Conservation (phyloP, 2,329 filamentous ascomycete genomes). For the Simplicillium aogashimaense region DNA sequence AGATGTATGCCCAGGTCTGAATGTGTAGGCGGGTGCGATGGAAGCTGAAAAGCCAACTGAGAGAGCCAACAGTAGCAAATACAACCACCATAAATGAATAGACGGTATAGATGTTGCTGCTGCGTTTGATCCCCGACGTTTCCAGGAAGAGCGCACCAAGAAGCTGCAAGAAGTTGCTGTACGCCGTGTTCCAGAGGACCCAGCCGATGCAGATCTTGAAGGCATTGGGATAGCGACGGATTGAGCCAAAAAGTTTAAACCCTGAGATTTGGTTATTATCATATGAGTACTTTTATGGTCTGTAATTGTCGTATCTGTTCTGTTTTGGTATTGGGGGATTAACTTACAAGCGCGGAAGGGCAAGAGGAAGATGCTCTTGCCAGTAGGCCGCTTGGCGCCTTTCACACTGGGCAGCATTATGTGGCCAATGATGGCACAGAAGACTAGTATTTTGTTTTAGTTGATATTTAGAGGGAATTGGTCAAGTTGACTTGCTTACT, state of each 20-base stretch:
- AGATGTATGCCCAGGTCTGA: conserved; percentile 10
- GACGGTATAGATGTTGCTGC: conserved; percentile 10
- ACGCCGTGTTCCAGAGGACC: conserved; percentile 11
- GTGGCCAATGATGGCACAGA: conserved; percentile 8
- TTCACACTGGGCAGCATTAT: conserved; percentile 9
- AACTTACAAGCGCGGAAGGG: conserved; percentile 10
- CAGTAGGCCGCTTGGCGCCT: conserved; percentile 6
- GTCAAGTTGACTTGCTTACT: conserved; percentile 2
- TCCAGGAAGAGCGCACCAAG: conserved; percentile 10
- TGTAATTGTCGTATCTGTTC: too few species aligned
- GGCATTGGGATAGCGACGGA: conserved; percentile 10
- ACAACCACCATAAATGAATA: conserved; percentile 11
- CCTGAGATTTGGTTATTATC: conserved; percentile 3
- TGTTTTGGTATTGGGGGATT: too few species aligned
- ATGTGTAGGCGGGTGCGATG: conserved; percentile 5
- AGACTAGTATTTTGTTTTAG: conserved; percentile 3
- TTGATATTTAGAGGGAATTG: too few species aligned
- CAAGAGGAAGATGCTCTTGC: conserved; percentile 7
- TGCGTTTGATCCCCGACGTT: conserved; percentile 8
- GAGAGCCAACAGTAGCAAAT: conserved; percentile 9
- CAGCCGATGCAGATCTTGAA: conserved; percentile 12
- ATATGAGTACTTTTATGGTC: too few species aligned
- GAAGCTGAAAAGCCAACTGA: conserved; percentile 9
- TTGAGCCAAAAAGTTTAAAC: conserved; percentile 9
- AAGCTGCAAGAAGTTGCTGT: conserved; percentile 10